Conservation (phyloP, 2,329 filamentous ascomycete genomes). For the Thielaviopsis ethacetica region DNA sequence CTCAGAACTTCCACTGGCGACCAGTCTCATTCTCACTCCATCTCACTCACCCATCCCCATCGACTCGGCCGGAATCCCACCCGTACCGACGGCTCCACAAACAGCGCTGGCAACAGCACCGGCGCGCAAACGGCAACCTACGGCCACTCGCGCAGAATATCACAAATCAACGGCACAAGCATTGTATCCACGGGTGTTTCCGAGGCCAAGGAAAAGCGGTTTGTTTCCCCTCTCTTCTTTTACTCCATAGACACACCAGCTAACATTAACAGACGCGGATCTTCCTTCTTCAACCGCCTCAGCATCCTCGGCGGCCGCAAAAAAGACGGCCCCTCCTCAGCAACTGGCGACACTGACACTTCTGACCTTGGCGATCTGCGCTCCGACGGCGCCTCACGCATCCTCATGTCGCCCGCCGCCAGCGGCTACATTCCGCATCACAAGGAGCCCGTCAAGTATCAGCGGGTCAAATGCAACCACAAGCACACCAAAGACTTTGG, state of each 20-base stretch:
- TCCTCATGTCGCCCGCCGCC: conserved; percentile 38
- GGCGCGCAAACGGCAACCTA: too few species aligned
- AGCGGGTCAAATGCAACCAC: conserved; percentile 65
- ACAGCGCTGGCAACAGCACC: too few species aligned
- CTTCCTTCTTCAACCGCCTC: conserved; percentile 75
- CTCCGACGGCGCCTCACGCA: conserved; percentile 55
- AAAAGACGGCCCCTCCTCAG: conserved; percentile 2
- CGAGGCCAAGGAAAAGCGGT: conserved; percentile 47
- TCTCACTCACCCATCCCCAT: conserved; percentile 2
- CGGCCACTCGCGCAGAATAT: too few species aligned
- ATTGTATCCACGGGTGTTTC: neutral
- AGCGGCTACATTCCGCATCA: conserved; percentile 66
- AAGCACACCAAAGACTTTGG: conserved; percentile 74
- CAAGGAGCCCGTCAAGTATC: conserved; percentile 80
- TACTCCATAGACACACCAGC: neutral
- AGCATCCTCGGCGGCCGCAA: conserved; percentile 35
- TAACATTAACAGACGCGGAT: conserved; percentile 50
- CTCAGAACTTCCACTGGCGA: conserved; percentile 3
- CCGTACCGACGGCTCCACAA: neutral
- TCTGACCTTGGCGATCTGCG: conserved; percentile 54
- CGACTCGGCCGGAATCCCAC: neutral
- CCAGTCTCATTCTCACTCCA: neutral
- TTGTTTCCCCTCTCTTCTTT: conserved; percentile 18
- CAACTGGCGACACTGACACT: conserved; percentile 51
- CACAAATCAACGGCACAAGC: neutral